Conservation (phyloP, 139 green algal species). For the Gonium pectorale region DNA sequence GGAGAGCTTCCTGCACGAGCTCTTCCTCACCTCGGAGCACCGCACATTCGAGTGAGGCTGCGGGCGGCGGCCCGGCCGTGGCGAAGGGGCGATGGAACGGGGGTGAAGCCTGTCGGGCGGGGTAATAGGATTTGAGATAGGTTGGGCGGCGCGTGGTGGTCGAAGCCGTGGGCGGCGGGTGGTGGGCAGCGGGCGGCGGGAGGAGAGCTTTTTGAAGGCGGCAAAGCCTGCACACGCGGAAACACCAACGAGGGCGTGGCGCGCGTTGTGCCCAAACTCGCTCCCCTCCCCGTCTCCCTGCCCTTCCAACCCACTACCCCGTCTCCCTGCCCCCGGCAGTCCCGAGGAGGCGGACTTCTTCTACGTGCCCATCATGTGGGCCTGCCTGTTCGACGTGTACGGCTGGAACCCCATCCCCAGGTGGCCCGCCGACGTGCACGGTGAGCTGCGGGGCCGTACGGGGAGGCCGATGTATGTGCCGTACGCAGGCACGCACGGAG, state of each 20-base stretch:
- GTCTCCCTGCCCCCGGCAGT: not conserved
- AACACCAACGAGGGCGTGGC: too few relatives aligned
- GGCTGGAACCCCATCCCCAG: slow-evolving; percentile 55
- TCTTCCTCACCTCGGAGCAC: slow-evolving; percentile 59
- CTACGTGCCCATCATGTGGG: slow-evolving; percentile 62
- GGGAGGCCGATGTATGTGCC: not conserved
- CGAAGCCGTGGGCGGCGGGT: too few relatives aligned
- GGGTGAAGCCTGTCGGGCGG: too few relatives aligned
- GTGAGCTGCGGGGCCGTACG: not conserved
- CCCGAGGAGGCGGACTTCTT: slow-evolving; percentile 74
- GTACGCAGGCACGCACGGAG: not conserved
- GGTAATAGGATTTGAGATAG: too few relatives aligned
- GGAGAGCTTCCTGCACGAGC: slow-evolving; percentile 74
- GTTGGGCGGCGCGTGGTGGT: too few relatives aligned
- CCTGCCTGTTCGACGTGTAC: slow-evolving; percentile 56
- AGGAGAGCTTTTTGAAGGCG: too few relatives aligned
- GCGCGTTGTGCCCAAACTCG: too few relatives aligned
- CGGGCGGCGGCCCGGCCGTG: too few relatives aligned
- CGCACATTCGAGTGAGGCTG: slow-evolving; percentile 42
- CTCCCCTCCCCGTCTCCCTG: too few relatives aligned
- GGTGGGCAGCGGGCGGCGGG: too few relatives aligned
- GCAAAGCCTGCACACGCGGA: too few relatives aligned
- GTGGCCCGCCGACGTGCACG: slow-evolving; percentile 48
- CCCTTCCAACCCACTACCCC: not conserved
- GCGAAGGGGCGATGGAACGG: too few relatives aligned